A percentile compares a stretch with the other conserved stretches of the same genome.
phyloP scores from a whole-genome alignment of 148 eudicot species.

The Pharnaceum exiguum region DNA sequence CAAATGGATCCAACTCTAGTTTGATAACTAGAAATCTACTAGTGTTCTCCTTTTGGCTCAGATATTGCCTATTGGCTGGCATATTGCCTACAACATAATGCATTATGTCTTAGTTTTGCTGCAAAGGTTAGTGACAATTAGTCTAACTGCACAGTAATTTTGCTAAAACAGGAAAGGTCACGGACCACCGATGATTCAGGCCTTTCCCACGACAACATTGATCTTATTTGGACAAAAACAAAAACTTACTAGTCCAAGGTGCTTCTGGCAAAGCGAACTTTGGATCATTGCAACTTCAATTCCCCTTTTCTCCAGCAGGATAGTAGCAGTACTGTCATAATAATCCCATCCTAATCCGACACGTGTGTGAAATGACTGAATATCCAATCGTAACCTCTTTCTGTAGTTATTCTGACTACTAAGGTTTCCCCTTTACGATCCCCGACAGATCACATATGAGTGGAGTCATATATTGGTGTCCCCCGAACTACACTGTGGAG shows the following conservation, averaged over 20 bases:
- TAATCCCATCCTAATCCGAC: slow-evolving; percentile 3
- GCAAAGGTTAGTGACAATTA: too few species aligned
- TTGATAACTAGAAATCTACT: too few species aligned
- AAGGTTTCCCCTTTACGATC: slow-evolving; percentile 2
- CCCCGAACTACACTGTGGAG: slow-evolving; percentile 3
- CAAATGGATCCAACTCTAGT: too few species aligned
- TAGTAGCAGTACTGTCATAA: neutral
- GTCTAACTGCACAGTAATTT: too few species aligned
- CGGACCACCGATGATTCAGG: too few species aligned
- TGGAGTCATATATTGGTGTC: slow-evolving; percentile 21
- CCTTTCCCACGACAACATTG: too few species aligned
- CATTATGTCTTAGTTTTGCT: too few species aligned
- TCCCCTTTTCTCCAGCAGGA: slow-evolving; percentile 7
- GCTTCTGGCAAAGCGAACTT: neutral
- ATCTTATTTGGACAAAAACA: neutral
- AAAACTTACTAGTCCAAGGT: neutral
- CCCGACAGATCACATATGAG: slow-evolving; percentile 8
- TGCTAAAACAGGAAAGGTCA: too few species aligned
- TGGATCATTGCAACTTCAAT: slow-evolving; percentile 2
- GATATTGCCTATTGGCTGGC: too few species aligned
- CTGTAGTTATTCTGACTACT: slow-evolving; percentile 10
- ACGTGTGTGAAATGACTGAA: slow-evolving; percentile 2
- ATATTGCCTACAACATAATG: too few species aligned
- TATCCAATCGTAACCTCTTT: neutral
- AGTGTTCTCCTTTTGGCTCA: too few species aligned